phyloP scores from a whole-genome alignment of 2,329 filamentous ascomycete genomes.

The Ambrosiella xylebori region DNA sequence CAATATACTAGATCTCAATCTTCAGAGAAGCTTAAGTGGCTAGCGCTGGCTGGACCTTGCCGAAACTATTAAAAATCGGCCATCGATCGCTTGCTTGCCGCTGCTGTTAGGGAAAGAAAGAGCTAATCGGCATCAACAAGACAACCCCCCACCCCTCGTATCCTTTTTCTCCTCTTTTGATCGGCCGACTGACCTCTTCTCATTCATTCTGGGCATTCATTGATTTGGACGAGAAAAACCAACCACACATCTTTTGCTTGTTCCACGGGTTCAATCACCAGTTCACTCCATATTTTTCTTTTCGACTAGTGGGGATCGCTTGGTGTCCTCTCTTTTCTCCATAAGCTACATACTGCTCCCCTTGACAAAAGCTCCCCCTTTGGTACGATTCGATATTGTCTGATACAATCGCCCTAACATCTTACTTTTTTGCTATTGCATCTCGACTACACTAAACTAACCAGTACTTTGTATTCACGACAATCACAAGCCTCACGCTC shows the following conservation, averaged over 20 bases:
- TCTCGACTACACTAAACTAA: too few species aligned
- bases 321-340: neutral
- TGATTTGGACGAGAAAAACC: neutral
- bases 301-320: neutral
- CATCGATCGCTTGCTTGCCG: too few species aligned
- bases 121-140: too few species aligned
- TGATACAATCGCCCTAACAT: neutral
- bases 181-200: slow-evolving; percentile 1
- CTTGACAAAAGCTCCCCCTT: neutral
- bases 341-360: neutral
- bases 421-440: too few species aligned
- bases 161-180: neutral
- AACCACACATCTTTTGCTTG: neutral
- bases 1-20: neutral
- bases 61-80: neutral
- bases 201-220: neutral
- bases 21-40: neutral
- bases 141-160: too few species aligned
- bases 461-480: too few species aligned
- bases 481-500: too few species aligned
- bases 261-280: neutral
- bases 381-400: neutral
- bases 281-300: neutral
- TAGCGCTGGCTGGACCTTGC: neutral
- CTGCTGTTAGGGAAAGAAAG: too few species aligned